phyloP scores from a whole-genome alignment of 371 early-diverging fungal species.

The Mortierella sp. region DNA sequence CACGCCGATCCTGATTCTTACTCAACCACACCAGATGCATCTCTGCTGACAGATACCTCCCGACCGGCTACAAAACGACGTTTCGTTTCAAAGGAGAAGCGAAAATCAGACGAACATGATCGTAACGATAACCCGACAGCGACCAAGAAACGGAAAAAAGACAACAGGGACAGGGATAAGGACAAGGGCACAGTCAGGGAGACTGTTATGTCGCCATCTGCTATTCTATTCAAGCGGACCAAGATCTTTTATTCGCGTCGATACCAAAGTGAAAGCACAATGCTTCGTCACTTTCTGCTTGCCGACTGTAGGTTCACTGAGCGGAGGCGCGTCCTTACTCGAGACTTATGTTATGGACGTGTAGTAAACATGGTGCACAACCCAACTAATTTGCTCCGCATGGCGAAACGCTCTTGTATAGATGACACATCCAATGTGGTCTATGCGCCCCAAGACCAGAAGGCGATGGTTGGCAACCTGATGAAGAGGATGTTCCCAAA shows the following conservation, averaged over 20 bases:
- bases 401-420: not conserved
- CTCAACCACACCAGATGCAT: not conserved
- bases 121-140: not conserved
- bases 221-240: conserved; percentile 24
- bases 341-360: not conserved
- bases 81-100: not conserved
- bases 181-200: not conserved
- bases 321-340: not conserved
- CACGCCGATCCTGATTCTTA: not conserved
- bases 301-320: conserved; percentile 15
- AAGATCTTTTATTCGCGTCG: conserved; percentile 31
- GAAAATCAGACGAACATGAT: not conserved
- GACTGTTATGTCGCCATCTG: conserved; percentile 1
- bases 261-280: conserved; percentile 22
- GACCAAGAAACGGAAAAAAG: not conserved
- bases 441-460: not conserved
- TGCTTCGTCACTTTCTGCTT: conserved; percentile 28
- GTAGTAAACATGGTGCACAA: no score
- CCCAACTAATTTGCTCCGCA: not conserved
- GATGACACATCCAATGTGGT: not conserved
- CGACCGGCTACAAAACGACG: not conserved
- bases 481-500: conserved; percentile 40
- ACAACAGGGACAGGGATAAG: not conserved
- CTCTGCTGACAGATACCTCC: not conserved
- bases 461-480: not conserved